Conservation (phyloP, 75 land plant genomes). For the Picea glauca region DNA sequence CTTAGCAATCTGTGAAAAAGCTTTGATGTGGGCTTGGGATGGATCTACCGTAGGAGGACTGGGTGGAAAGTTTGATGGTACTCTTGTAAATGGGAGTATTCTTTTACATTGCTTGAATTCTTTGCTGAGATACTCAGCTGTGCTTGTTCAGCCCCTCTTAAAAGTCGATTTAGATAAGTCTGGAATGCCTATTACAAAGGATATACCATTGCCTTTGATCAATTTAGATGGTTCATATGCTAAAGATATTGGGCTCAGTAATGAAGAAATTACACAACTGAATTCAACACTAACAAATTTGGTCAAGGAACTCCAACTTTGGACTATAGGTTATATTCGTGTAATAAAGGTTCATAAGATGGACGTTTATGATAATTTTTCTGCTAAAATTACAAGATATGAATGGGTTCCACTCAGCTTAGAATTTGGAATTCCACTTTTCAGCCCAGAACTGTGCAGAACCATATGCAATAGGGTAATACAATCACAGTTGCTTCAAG, state of each 20-base stretch:
- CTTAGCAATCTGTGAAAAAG: conserved; percentile 81
- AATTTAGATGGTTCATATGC: conserved; percentile 59
- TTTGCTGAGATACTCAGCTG: conserved; percentile 76
- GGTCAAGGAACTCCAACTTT: conserved; percentile 56
- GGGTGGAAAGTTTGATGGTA: conserved; percentile 96
- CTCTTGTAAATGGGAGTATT: conserved; percentile 79
- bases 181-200: conserved; percentile 56
- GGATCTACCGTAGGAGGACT: conserved; percentile 74
- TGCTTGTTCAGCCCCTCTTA: conserved; percentile 88
- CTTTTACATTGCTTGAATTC: conserved; percentile 93
- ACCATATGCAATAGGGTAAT: conserved; percentile 71
- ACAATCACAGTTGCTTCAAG: conserved; percentile 71
- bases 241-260: conserved; percentile 34
- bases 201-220: conserved; percentile 75
- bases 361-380: conserved; percentile 22
- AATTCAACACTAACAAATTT: conserved; percentile 35
- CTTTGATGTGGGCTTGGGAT: conserved; percentile 98
- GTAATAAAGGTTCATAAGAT: conserved; percentile 53
- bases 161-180: conserved; percentile 52
- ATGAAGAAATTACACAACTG: conserved; percentile 34
- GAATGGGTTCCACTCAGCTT: conserved; percentile 95
- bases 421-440: conserved; percentile 96
- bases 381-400: conserved; percentile 36
- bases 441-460: conserved; percentile 75
- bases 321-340: conserved; percentile 84